Evolutionary conservation across 164 flowering plant genomes (phyloP).

Genomic region (Aristolochia contorta): DNA sequence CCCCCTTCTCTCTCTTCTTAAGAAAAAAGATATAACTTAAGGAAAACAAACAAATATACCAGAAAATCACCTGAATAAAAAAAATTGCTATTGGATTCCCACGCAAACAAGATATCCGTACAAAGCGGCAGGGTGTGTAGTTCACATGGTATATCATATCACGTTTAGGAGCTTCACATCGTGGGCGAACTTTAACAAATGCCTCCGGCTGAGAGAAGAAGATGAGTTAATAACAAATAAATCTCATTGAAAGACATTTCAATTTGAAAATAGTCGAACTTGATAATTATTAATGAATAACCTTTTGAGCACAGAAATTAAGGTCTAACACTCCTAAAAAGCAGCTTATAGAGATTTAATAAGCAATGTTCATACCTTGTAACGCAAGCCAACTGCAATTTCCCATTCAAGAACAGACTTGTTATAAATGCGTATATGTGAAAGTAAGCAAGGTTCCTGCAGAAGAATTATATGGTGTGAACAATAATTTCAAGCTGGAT

Average conservation of each 20-base stretch:
- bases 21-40: background rate
- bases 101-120: conserved; percentile 83
- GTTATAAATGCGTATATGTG: conserved; percentile 76
- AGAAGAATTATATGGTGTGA: background rate
- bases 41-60: background rate
- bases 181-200: conserved; percentile 77
- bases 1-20: no score
- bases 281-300: background rate
- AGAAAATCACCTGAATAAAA: conserved; percentile 65
- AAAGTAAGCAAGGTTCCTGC: conserved; percentile 84
- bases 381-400: conserved; percentile 77
- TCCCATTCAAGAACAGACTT: conserved; percentile 98
- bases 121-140: conserved; percentile 88
- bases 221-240: background rate
- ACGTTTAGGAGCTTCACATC: conserved; percentile 96
- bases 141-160: conserved; percentile 85
- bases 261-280: background rate
- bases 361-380: conserved; percentile 40
- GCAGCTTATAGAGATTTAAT: background rate
- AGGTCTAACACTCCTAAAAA: background rate
- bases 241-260: no score
- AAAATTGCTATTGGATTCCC: conserved; percentile 91
- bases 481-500: background rate
- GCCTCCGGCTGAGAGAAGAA: conserved; percentile 71
- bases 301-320: no score